Base-by-base conservation (phyloP, 805 yeast genomes). In the Saccharomycopsis javanensis region DNA sequence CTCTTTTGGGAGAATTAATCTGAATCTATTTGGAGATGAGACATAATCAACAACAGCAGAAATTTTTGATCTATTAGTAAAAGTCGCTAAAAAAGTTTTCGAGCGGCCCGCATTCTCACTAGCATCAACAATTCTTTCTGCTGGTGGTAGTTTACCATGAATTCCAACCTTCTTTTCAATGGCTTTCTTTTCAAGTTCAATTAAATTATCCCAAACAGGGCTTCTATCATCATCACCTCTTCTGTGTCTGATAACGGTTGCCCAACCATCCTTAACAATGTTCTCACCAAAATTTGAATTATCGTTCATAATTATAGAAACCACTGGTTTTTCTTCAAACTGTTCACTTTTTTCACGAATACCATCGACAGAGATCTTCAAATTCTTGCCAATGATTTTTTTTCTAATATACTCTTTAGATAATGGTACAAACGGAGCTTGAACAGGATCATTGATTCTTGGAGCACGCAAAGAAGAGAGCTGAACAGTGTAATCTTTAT, bases 391-490 rank as follows among this genome's bases (percentile, higher is more conserved):
- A 67, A 86, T 85, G 42, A 77, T 73, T 61, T 78, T 77, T 57
- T 79, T 77, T 65, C 96, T 79, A 8, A 80, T 83, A 68, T 78
- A 88, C 66, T 88, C 96, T 61, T 79, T 79, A n/a, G 94, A 89
- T 60, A 76, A 75, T 18, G 80, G 76, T 20, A 79, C 82, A 66
- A 80, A 79, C 0, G 82, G 78, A 18, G 81, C 80, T 50, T 78
- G 71, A 4, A 77, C 69, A 33, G 81, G 66, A 62, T 86, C 94
- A 46, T 75, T 70, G 55, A 77, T 78, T 64, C 88, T 78, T 46
- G 96, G 96, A 0, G 83, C 86, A 61, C 95, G 77, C 50, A 87
- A 65, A 1, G 94, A 86, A 2, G 95, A 80, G 64, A 88, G 75
- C 66, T 87, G 92, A 37, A 86, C 90, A 20, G 87, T 79, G 56